These are phyloP conservation scores for Thelephora terrestris DNA, from an alignment of 1,284 basidiomycete species.

Conservation along the genomic window DNA sequence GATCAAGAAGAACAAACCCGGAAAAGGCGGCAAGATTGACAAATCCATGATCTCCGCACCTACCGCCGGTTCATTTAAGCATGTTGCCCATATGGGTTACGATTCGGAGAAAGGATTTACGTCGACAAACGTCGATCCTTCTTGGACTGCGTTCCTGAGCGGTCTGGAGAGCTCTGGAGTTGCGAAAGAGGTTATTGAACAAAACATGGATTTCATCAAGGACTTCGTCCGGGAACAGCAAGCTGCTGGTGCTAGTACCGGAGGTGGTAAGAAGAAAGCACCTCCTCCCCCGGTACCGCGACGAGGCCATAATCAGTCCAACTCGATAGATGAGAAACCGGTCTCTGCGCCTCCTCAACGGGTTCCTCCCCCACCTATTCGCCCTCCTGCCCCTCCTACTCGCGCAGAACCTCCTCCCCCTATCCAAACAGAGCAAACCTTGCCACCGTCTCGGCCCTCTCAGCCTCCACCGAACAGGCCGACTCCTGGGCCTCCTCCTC, in stretches of 20 bases:
- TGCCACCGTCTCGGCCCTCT: constrained; percentile 14
- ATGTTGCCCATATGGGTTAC: constrained; percentile 95
- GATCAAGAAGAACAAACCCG: constrained; percentile 49
- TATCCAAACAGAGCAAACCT: constrained; percentile 25
- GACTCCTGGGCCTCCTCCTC: constrained; percentile 16
- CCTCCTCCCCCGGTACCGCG: constrained; percentile 43
- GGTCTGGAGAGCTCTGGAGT: constrained; percentile 68
- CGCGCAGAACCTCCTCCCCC: constrained; percentile 26
- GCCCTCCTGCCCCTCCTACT: constrained; percentile 22
- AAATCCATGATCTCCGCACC: constrained; percentile 90
- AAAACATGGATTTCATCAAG: constrained; percentile 87
- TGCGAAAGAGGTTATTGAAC: constrained; percentile 47
- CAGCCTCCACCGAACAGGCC: constrained; percentile 34
- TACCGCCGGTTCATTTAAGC: constrained; percentile 71
- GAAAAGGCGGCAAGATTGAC: constrained; percentile 66
- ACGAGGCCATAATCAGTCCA: constrained; percentile 8
- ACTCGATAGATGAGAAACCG: not conserved
- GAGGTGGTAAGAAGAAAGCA: constrained; percentile 35
- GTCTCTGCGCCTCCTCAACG: constrained; percentile 7
- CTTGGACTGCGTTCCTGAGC: constrained; percentile 76
- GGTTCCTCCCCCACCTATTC: constrained; percentile 9
- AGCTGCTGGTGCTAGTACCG: constrained; percentile 18
- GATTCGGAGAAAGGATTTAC: constrained; percentile 82
- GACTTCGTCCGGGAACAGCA: constrained; percentile 65
- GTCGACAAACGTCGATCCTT: constrained; percentile 84